Evolutionary conservation across 306 rosid species (phyloP).

Genomic region (Vigna angularis): DNA sequence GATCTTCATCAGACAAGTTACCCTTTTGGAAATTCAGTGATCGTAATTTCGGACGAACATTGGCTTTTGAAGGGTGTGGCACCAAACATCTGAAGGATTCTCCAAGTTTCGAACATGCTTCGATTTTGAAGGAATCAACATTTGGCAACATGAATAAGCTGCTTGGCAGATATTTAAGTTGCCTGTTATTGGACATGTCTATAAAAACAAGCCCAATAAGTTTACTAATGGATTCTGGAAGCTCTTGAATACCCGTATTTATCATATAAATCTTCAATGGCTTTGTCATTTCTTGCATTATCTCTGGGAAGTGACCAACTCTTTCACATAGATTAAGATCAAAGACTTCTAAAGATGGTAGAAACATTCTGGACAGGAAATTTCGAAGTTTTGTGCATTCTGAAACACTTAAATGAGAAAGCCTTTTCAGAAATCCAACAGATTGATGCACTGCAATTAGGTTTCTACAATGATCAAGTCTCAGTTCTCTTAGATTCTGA

Average conservation of each 20-base stretch:
- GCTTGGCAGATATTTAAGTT: constrained; percentile 15
- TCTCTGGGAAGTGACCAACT: constrained; percentile 25
- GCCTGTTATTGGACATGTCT: neutral
- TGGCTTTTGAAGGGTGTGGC: no score
- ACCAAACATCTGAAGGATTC: neutral
- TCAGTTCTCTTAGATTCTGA: constrained; percentile 3
- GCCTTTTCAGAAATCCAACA: constrained; percentile 20
- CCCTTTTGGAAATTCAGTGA: neutral
- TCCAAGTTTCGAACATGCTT: neutral
- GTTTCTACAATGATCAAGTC: neutral
- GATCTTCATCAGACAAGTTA: constrained; percentile 32
- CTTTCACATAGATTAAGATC: neutral
- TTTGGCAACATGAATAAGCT: constrained; percentile 22
- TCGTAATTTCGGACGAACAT: neutral
- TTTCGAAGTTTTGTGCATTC: neutral
- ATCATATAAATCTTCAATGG: constrained; percentile 1
- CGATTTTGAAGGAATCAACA: neutral
- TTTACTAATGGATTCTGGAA: constrained; percentile 33
- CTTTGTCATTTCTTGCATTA: constrained; percentile 7
- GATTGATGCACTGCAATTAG: constrained; percentile 19
- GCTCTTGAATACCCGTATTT: neutral
- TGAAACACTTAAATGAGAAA: neutral
- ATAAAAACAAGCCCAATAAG: neutral
- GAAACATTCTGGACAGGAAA: neutral
- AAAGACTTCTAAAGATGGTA: constrained; percentile 29